Evolutionary conservation across 2,329 filamentous ascomycete genomes (phyloP).

Genomic region (Xylaria sp.): DNA sequence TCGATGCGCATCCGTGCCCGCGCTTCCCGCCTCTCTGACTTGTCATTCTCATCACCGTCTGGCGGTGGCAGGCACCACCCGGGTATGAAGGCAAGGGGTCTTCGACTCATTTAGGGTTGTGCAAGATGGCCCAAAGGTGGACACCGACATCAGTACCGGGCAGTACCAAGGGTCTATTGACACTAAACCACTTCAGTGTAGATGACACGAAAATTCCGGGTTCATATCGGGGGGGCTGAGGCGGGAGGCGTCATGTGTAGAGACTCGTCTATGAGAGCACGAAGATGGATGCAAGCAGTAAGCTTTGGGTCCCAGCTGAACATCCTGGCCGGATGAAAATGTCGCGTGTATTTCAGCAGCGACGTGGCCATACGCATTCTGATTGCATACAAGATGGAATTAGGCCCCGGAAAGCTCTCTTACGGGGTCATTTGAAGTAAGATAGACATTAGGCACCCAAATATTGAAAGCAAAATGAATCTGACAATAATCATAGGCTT

Average conservation of each 20-base stretch:
- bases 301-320: slow-evolving; percentile 25
- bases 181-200: background rate
- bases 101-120: slow-evolving; percentile 26
- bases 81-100: background rate
- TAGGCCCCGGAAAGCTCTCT: background rate
- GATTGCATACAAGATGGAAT: slow-evolving; percentile 11
- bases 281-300: slow-evolving; percentile 28
- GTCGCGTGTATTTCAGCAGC: slow-evolving; percentile 31
- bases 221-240: background rate
- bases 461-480: too few species aligned
- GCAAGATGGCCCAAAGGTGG: slow-evolving; percentile 29
- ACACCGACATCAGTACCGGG: slow-evolving; percentile 31
- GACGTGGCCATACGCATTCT: slow-evolving; percentile 17
- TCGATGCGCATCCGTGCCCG: background rate
- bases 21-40: background rate
- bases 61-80: too few species aligned
- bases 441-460: too few species aligned
- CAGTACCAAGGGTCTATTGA: slow-evolving; percentile 28
- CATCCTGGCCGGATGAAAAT: slow-evolving; percentile 25
- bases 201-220: background rate
- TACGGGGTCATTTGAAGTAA: too few species aligned
- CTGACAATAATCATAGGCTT: too few species aligned
- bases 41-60: background rate
- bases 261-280: slow-evolving; percentile 35
- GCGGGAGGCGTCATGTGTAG: slow-evolving; percentile 30